Percentiles rank a stretch among this genome's conserved stretches.
phyloP scores from a whole-genome alignment of 2,329 filamentous ascomycete genomes.

The Didymella pinodella region DNA sequence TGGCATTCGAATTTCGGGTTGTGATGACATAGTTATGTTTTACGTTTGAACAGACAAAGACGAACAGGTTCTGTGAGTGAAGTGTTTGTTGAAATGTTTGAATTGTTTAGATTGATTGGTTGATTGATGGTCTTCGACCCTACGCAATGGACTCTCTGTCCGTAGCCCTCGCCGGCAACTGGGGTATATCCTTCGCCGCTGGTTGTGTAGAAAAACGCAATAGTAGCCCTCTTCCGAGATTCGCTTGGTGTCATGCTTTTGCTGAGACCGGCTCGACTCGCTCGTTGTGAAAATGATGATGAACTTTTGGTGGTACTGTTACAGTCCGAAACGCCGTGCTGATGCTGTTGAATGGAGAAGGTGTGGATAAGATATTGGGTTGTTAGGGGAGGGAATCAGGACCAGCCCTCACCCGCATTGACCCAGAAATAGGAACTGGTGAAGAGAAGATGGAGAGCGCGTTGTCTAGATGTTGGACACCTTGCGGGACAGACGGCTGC shows the following conservation, averaged over 20 bases:
- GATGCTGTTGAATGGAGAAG: conserved; percentile 28
- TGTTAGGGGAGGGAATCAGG: conserved; percentile 47
- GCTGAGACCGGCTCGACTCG: conserved; percentile 32
- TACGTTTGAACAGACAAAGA: background rate
- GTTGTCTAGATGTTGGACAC: conserved; percentile 41
- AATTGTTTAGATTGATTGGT: conserved; percentile 14
- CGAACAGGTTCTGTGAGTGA: background rate
- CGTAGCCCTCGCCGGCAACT: conserved; percentile 42
- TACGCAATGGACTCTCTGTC: conserved; percentile 23
- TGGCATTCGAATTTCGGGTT: background rate
- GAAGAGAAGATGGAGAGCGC: conserved; percentile 16
- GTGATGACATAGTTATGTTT: background rate
- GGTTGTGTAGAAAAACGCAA: conserved; percentile 39
- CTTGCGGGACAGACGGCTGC: conserved; percentile 45
- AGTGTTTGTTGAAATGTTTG: conserved; percentile 15
- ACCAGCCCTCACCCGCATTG: conserved; percentile 46
- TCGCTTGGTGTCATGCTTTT: conserved; percentile 22
- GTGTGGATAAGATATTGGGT: conserved; percentile 1
- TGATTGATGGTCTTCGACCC: conserved; percentile 14
- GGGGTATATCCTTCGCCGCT: conserved; percentile 49
- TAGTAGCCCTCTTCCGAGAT: conserved; percentile 41
- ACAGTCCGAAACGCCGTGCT: conserved; percentile 32
- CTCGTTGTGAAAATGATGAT: conserved; percentile 40
- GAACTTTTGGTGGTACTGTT: conserved; percentile 29
- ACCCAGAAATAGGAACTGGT: conserved; percentile 16